Percentiles rank a stretch among this genome's conserved stretches.
These are phyloP conservation scores for Odonthalia washingtoniensis DNA, from an alignment of 31 red algal species.

Conservation along the genomic window DNA sequence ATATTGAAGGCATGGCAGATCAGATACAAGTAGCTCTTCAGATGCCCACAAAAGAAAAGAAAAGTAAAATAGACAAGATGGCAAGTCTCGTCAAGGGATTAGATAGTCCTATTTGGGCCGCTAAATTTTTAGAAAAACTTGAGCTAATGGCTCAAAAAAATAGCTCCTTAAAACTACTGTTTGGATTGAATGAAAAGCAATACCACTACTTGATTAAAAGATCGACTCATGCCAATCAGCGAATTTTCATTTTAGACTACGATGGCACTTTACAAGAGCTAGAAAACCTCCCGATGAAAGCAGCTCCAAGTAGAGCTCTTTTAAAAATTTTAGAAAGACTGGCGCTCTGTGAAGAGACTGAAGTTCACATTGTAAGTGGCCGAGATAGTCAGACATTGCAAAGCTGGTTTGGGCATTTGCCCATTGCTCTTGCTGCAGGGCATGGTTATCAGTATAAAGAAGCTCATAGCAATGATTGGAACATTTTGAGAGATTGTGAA, in stretches of 20 bases:
- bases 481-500: slow-evolving; percentile 55
- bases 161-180: slow-evolving; percentile 54
- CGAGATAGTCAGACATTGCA: slow-evolving; percentile 78
- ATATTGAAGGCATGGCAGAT: slow-evolving; percentile 86
- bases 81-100: slow-evolving; percentile 82
- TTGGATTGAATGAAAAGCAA: slow-evolving; percentile 37
- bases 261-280: slow-evolving; percentile 90
- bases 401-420: slow-evolving; percentile 75
- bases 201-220: slow-evolving; percentile 38
- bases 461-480: neutral
- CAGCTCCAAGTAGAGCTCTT: slow-evolving; percentile 63
- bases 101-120: slow-evolving; percentile 81
- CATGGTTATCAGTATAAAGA: slow-evolving; percentile 83
- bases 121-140: slow-evolving; percentile 78
- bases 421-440: slow-evolving; percentile 84
- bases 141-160: slow-evolving; percentile 62
- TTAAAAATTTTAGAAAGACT: slow-evolving; percentile 58
- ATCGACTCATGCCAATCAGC: slow-evolving; percentile 37
- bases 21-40: slow-evolving; percentile 80
- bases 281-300: slow-evolving; percentile 85
- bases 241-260: slow-evolving; percentile 94
- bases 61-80: slow-evolving; percentile 89
- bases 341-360: slow-evolving; percentile 60
- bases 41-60: slow-evolving; percentile 87
- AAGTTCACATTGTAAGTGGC: slow-evolving; percentile 91